Percentiles rank a stretch among this genome's conserved stretches.
These are phyloP conservation scores for Podila epicladia DNA, from an alignment of 192 early-diverging fungal species.

Conservation along the genomic window DNA sequence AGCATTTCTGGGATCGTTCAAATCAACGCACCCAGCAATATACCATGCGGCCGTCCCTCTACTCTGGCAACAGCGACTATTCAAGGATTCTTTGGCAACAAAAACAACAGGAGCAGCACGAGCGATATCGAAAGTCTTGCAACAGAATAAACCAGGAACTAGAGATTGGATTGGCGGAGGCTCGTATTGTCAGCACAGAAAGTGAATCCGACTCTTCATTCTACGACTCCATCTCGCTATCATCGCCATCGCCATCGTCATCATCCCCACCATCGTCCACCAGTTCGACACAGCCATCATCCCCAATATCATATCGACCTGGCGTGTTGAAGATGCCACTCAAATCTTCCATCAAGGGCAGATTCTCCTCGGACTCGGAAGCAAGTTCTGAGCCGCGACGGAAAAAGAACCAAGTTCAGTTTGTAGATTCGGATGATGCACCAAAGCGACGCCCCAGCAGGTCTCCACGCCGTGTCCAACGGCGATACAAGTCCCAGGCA, in stretches of 20 bases:
- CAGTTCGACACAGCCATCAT: background rate
- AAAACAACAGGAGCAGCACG: conserved; percentile 50
- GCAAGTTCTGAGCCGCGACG: conserved; percentile 10
- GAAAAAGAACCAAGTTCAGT: conserved; percentile 42
- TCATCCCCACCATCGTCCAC: background rate
- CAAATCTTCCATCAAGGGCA: conserved; percentile 12
- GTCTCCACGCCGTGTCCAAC: conserved; percentile 5
- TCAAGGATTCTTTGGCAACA: conserved; percentile 41
- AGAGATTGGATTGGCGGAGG: background rate
- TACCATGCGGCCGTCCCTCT: conserved; percentile 1
- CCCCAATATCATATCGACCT: background rate
- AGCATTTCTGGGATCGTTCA: no score
- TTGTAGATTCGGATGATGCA: conserved; percentile 17
- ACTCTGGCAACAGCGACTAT: conserved; percentile 27
- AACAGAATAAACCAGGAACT: conserved; percentile 28
- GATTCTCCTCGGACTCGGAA: conserved; percentile 18
- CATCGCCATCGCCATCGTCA: background rate
- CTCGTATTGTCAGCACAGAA: background rate
- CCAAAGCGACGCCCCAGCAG: background rate
- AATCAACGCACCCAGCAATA: background rate
- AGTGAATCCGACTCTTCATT: background rate
- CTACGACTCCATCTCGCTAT: background rate
- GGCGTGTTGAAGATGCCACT: conserved; percentile 5
- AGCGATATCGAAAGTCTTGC: conserved; percentile 44
- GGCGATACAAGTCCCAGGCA: background rate